These are phyloP conservation scores for Russula virescens DNA, from an alignment of 768 basidiomycete genomes.

Conservation along the genomic window DNA sequence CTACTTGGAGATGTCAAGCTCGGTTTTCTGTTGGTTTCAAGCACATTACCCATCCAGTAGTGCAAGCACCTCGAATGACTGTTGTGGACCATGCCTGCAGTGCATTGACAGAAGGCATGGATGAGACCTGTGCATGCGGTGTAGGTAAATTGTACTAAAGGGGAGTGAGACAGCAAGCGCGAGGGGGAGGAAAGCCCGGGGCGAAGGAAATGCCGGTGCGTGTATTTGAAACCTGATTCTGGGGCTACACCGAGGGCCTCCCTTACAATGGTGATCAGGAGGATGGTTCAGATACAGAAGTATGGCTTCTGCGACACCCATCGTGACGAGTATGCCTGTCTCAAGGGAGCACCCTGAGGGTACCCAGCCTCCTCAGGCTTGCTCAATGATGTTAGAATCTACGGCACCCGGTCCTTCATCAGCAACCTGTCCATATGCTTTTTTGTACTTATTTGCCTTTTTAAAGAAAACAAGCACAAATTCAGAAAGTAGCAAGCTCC, in stretches of 20 bases:
- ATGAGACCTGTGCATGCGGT: slow-evolving; percentile 52
- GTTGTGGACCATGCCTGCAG: slow-evolving; percentile 28
- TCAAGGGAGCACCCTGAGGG: slow-evolving; percentile 94
- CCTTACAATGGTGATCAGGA: slow-evolving; percentile 26
- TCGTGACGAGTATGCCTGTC: slow-evolving; percentile 84
- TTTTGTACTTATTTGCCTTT: no score
- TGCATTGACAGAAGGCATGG: slow-evolving; percentile 85
- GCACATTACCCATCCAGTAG: no score
- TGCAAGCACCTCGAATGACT: slow-evolving; percentile 7
- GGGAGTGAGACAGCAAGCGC: no score
- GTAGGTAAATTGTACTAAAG: no score
- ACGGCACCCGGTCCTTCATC: slow-evolving; percentile 79
- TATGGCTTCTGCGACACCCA: slow-evolving; percentile 80
- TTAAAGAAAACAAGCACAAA: no score
- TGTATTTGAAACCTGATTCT: no score
- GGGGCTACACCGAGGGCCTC: no score
- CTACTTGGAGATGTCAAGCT: no score
- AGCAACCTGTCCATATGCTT: no score
- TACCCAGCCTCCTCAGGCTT: slow-evolving; percentile 98
- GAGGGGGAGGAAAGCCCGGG: no score
- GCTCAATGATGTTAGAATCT: slow-evolving; percentile 69
- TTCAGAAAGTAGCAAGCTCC: no score
- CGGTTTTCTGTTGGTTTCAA: neutral
- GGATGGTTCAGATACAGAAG: slow-evolving; percentile 33
- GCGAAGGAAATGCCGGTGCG: no score